Evolutionary conservation across 1,284 basidiomycete species (phyloP).

Genomic region (Leucoagaricus sp.): DNA sequence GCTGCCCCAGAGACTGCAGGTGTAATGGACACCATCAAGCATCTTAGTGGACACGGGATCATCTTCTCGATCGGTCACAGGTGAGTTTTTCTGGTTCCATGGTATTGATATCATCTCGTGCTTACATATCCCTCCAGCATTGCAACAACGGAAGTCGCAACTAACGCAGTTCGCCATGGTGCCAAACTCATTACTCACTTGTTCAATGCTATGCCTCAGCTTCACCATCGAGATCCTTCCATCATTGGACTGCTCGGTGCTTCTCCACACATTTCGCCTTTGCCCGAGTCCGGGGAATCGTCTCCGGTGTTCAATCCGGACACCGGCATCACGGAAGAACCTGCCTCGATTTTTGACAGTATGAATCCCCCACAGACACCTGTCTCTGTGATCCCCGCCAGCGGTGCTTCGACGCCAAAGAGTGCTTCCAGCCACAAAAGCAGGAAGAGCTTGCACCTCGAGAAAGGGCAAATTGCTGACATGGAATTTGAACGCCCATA

Average conservation of each 20-base stretch:
- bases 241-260: conserved; percentile 88
- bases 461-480: conserved; percentile 40
- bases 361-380: conserved; percentile 65
- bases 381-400: conserved; percentile 19
- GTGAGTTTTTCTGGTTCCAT: conserved; percentile 39
- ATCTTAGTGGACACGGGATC: conserved; percentile 67
- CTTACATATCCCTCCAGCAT: conserved; percentile 48
- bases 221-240: conserved; percentile 83
- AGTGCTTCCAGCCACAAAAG: conserved; percentile 25
- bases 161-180: conserved; percentile 65
- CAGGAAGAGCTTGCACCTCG: conserved; percentile 36
- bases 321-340: conserved; percentile 5
- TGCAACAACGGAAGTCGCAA: conserved; percentile 54
- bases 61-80: conserved; percentile 87
- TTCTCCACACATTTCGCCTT: conserved; percentile 55
- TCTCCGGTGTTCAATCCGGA: conserved; percentile 23
- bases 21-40: conserved; percentile 68
- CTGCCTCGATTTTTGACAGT: conserved; percentile 21
- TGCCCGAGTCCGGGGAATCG: conserved; percentile 32
- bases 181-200: conserved; percentile 88
- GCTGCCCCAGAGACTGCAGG: conserved; percentile 86
- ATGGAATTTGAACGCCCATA: conserved; percentile 73
- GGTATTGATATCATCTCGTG: neutral
- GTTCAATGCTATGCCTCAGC: conserved; percentile 90
- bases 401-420: conserved; percentile 22